These are phyloP conservation scores for Acacia acuminata DNA, from an alignment of 306 rosid species.

Conservation along the genomic window DNA sequence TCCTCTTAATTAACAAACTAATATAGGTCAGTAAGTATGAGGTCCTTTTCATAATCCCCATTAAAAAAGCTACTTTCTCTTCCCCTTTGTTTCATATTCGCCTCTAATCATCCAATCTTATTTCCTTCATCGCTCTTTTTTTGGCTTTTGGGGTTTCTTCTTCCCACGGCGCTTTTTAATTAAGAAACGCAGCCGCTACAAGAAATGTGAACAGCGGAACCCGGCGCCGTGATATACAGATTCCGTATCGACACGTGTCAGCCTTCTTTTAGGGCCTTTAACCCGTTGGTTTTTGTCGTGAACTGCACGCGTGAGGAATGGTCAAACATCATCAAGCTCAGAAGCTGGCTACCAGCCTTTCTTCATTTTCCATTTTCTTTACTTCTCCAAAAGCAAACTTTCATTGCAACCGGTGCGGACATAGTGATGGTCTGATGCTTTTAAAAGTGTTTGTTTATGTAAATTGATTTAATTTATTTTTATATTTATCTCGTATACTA, in stretches of 20 bases:
- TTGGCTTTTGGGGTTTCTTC: neutral
- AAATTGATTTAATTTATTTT: no score
- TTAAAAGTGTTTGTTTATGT: no score
- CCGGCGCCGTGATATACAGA: constrained; percentile 45
- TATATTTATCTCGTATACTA: no score
- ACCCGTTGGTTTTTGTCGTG: constrained; percentile 65
- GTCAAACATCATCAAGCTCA: constrained; percentile 55
- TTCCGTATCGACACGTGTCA: constrained; percentile 52
- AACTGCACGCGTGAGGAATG: constrained; percentile 71
- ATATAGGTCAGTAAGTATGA: constrained; percentile 29
- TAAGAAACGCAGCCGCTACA: neutral
- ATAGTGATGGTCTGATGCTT: no score
- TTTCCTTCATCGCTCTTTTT: neutral
- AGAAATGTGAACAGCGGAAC: constrained; percentile 36
- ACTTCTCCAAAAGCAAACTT: neutral
- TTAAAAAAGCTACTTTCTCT: neutral
- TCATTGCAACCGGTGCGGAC: neutral
- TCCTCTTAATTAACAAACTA: neutral
- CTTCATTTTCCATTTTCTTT: neutral
- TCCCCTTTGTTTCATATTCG: neutral
- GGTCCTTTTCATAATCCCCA: constrained; percentile 30
- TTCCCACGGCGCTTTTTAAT: neutral
- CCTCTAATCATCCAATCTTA: neutral
- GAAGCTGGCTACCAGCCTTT: constrained; percentile 6
- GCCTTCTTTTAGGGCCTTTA: neutral